Conservation (phyloP, 345 rosid genomes). For the Brassica nigra region DNA sequence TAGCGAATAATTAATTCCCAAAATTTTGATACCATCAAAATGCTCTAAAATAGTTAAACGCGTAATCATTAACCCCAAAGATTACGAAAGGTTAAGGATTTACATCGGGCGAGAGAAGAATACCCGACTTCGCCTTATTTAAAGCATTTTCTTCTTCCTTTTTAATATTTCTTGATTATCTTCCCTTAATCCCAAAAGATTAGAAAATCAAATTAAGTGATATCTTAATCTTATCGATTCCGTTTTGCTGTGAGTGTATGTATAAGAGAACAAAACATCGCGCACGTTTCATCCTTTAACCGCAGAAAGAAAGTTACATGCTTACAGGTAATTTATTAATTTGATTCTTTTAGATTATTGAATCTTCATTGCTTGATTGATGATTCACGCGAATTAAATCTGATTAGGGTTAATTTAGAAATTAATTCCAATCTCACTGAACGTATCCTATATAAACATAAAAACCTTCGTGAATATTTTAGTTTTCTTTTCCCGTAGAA, state of each 20-base stretch:
- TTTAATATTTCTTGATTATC: constrained; percentile 11
- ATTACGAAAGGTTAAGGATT: constrained; percentile 31
- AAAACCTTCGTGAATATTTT: background rate
- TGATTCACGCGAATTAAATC: background rate
- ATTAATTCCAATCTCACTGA: background rate
- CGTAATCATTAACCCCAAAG: constrained; percentile 24
- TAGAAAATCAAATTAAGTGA: constrained; percentile 8
- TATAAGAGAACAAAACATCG: constrained; percentile 37
- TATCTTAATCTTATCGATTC: constrained; percentile 13
- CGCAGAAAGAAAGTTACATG: constrained; percentile 15
- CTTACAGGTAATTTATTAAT: constrained; percentile 28
- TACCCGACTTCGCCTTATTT: constrained; percentile 33
- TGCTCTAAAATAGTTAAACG: constrained; percentile 27
- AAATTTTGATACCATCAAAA: constrained; percentile 13
- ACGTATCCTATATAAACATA: background rate
- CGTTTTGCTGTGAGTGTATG: constrained; percentile 30
- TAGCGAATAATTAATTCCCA: background rate
- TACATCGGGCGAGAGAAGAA: constrained; percentile 24
- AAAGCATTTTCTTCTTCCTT: constrained; percentile 28
- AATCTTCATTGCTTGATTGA: background rate
- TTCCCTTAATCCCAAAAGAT: constrained; percentile 28
- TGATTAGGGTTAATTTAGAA: constrained; percentile 16
- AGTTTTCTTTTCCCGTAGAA: background rate
- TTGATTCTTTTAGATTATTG: background rate
- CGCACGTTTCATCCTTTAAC: constrained; percentile 34